phyloP scores from a whole-genome alignment of 2,329 filamentous ascomycete species.

The Neofusicoccum parvum region DNA sequence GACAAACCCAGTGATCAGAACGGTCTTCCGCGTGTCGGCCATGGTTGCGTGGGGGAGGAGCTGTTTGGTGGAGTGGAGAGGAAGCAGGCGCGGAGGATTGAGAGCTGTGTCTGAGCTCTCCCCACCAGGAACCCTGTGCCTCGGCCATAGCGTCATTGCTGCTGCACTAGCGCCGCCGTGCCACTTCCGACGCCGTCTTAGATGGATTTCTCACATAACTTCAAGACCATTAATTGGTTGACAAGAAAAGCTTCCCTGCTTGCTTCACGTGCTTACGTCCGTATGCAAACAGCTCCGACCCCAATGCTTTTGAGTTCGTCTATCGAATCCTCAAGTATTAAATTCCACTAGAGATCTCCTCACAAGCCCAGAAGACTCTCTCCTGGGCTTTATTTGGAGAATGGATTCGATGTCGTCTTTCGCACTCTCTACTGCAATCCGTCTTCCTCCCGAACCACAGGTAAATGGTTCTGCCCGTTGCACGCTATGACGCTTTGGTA shows the following conservation, averaged over 20 bases:
- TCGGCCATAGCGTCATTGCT: neutral
- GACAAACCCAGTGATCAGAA: constrained; percentile 40
- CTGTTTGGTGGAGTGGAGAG: neutral
- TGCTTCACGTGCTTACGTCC: neutral
- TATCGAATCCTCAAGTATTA: too few species aligned
- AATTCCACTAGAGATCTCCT: too few species aligned
- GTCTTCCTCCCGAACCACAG: too few species aligned
- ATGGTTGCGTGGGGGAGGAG: constrained; percentile 1
- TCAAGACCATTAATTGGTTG: neutral
- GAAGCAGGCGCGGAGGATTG: neutral
- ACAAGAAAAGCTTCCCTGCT: neutral
- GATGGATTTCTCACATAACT: neutral
- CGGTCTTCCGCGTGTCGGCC: constrained; percentile 28
- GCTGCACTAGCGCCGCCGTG: neutral
- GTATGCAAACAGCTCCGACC: neutral
- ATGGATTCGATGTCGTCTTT: too few species aligned
- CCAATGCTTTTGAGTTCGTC: too few species aligned
- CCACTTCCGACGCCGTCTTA: neutral
- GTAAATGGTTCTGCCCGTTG: too few species aligned
- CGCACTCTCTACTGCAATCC: too few species aligned
- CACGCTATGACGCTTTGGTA: too few species aligned
- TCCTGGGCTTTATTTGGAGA: too few species aligned
- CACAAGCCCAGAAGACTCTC: too few species aligned
- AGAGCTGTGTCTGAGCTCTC: neutral
- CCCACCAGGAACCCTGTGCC: constrained; percentile 6